Conservation (phyloP, 306 rosid genomes). For the Lathyrus sativus region DNA sequence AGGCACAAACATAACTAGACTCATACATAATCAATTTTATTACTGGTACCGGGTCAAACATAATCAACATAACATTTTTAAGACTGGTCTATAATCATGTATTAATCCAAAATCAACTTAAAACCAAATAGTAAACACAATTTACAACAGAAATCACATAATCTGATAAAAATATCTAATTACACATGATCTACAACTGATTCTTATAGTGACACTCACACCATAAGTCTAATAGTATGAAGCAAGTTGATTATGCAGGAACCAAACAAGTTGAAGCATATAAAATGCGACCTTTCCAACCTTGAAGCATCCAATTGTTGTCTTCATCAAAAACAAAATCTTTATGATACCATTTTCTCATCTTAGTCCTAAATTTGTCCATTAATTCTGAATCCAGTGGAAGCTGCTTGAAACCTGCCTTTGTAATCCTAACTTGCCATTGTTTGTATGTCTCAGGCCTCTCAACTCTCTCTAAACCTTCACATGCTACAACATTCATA, state of each 20-base stretch:
- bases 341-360: slow-evolving; percentile 57
- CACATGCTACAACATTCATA: slow-evolving; percentile 77
- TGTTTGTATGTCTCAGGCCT: slow-evolving; percentile 80
- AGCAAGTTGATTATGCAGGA: slow-evolving; percentile 44
- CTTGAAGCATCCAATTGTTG: slow-evolving; percentile 73
- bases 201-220: neutral
- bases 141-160: neutral
- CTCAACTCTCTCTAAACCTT: slow-evolving; percentile 70
- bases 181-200: neutral
- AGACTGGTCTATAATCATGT: neutral
- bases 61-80: neutral
- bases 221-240: neutral
- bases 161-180: neutral
- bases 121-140: neutral
- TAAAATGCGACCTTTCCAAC: slow-evolving; percentile 81
- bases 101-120: neutral
- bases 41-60: neutral
- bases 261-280: slow-evolving; percentile 78
- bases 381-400: slow-evolving; percentile 53
- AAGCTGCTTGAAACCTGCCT: slow-evolving; percentile 66
- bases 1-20: too few species aligned
- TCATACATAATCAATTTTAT: too few species aligned
- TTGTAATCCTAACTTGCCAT: slow-evolving; percentile 62
- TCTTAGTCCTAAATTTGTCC: slow-evolving; percentile 38
- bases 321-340: slow-evolving; percentile 71